Evolutionary conservation across 2,329 filamentous ascomycete species (phyloP).

Genomic region (Venturia effusa): DNA sequence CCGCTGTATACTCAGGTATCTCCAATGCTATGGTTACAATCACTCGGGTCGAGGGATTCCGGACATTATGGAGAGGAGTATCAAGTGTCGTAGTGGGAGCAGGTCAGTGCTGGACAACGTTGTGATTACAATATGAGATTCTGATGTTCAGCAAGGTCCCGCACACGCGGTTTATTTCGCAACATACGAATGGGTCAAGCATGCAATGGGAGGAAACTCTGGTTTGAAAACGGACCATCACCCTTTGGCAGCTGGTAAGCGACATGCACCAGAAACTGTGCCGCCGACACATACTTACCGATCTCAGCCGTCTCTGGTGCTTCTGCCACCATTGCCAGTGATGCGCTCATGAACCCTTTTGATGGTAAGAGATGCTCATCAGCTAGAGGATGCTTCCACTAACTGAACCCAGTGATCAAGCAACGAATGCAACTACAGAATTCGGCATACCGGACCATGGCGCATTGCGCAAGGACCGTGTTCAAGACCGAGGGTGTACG

Average conservation of each 20-base stretch:
- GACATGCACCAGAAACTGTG: constrained; percentile 13
- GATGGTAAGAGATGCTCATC: constrained; percentile 55
- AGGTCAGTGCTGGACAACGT: constrained; percentile 41
- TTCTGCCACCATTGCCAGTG: constrained; percentile 89
- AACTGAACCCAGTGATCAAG: constrained; percentile 67
- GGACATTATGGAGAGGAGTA: constrained; percentile 91
- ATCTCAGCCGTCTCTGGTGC: constrained; percentile 75
- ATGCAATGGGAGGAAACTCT: constrained; percentile 86
- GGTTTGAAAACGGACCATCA: constrained; percentile 80
- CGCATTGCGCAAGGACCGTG: constrained; percentile 78
- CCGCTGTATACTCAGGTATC: constrained; percentile 77
- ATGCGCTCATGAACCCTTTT: constrained; percentile 98
- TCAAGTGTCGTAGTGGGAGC: constrained; percentile 94
- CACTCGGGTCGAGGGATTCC: constrained; percentile 75
- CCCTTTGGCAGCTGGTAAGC: constrained; percentile 75
- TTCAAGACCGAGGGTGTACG: constrained; percentile 78
- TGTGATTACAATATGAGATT: constrained; percentile 1
- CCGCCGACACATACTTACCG: not conserved
- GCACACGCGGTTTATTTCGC: constrained; percentile 98
- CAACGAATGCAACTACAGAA: constrained; percentile 98
- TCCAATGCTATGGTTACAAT: constrained; percentile 90
- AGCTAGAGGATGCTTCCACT: not conserved
- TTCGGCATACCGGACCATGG: constrained; percentile 80
- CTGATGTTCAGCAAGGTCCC: constrained; percentile 50
- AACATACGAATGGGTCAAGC: constrained; percentile 95